A percentile compares a stretch with the other conserved stretches of the same genome.
Conservation (phyloP, 2,329 filamentous ascomycete genomes). For the Clarireedia monteithiana region DNA sequence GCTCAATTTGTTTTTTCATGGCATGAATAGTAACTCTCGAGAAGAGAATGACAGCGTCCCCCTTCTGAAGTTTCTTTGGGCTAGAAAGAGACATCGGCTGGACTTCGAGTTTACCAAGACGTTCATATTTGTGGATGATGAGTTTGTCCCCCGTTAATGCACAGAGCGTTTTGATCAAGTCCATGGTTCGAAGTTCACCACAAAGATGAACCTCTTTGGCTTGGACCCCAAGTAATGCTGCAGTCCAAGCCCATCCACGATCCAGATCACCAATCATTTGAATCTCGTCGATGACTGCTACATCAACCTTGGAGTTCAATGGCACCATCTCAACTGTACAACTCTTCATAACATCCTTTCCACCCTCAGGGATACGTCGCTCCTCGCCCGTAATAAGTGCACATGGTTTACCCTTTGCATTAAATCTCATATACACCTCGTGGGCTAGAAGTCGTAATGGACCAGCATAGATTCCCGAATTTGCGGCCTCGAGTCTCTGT, state of each 20-base stretch:
- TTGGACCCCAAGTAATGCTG: conserved; percentile 78
- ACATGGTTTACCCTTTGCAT: conserved; percentile 67
- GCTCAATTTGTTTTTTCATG: conserved; percentile 71
- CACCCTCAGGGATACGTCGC: conserved; percentile 56
- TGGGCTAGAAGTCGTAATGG: conserved; percentile 84
- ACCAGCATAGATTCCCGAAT: conserved; percentile 80
- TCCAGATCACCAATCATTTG: conserved; percentile 84
- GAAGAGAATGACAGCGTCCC: conserved; percentile 85
- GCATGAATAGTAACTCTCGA: conserved; percentile 74
- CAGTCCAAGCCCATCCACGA: conserved; percentile 91
- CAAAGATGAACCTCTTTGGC: conserved; percentile 90
- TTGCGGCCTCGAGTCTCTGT: conserved; percentile 69
- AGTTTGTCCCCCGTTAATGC: conserved; percentile 75
- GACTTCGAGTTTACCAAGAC: conserved; percentile 69
- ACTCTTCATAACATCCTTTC: conserved; percentile 57
- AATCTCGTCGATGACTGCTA: conserved; percentile 96
- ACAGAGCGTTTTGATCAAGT: conserved; percentile 70
- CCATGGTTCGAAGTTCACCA: conserved; percentile 76
- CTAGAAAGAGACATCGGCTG: conserved; percentile 53
- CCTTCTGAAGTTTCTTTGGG: conserved; percentile 65
- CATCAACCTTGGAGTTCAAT: conserved; percentile 48
- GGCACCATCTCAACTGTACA: conserved; percentile 93
- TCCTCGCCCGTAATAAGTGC: conserved; percentile 89
- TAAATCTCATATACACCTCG: conserved; percentile 86
- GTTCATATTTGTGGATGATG: conserved; percentile 73